Conservation (phyloP, 495 filamentous ascomycete species). For the Bathelium albidoporum region DNA sequence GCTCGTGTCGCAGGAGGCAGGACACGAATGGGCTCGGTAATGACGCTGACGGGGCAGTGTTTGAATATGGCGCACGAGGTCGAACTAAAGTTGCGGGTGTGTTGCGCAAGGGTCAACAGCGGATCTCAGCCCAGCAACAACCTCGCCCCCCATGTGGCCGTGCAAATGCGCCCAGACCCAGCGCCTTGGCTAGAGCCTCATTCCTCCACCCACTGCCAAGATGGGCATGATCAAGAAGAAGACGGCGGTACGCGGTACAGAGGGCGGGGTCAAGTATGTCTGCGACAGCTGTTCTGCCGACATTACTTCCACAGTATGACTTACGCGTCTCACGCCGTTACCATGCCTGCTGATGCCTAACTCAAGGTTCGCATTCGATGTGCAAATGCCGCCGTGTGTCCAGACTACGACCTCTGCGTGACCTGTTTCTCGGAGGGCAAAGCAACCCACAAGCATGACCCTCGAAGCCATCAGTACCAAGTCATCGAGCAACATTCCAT, state of each 20-base stretch:
- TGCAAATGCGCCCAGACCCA: not conserved
- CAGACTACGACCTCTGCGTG: conserved; percentile 95
- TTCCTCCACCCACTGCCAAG: not conserved
- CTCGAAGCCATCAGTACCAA: conserved; percentile 70
- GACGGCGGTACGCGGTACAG: conserved; percentile 74
- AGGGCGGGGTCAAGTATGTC: conserved; percentile 33
- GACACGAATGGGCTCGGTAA: not conserved
- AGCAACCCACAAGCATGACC: conserved; percentile 69
- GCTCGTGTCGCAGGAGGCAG: not conserved
- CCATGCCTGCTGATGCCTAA: not conserved
- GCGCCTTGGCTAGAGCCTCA: not conserved
- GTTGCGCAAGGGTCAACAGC: not conserved
- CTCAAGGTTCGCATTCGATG: conserved; percentile 85
- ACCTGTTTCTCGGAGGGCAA: conserved; percentile 80
- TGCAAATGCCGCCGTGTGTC: conserved; percentile 59
- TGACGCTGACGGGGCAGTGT: conserved; percentile 2
- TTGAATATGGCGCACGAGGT: not conserved
- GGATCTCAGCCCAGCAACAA: not conserved
- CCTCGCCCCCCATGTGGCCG: not conserved
- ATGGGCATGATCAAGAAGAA: conserved; percentile 99
- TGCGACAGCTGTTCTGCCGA: conserved; percentile 78
- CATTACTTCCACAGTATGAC: conserved; percentile 42
- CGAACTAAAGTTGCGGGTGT: not conserved
- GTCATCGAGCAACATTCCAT: conserved; percentile 98
- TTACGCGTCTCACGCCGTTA: not conserved